Evolutionary conservation across 1,284 basidiomycete genomes (phyloP), one percentile per base, ranked within the genome.

Genomic region (Chiua sp.): DNA sequence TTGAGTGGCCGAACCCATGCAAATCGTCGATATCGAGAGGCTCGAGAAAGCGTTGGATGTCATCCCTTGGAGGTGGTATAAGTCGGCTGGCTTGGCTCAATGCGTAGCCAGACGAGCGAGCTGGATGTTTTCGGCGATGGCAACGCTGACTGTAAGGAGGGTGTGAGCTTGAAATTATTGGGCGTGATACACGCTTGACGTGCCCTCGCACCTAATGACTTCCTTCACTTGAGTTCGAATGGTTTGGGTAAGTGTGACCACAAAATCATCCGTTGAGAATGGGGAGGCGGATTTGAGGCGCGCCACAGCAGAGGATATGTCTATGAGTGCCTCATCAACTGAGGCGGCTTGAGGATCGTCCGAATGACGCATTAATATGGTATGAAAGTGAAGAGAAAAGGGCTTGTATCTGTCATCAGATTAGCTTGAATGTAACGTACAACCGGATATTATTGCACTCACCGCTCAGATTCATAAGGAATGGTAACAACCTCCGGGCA

Each of bases 291-390:
- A 68, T 50, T 70, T 73, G 18, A 82, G 77, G 61, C 80, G 80
- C 44, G 72, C 82, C 47, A 93, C 85, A 0, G 85, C 84, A 12
- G 78, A 84, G 0, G 93, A 91, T 7, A 96, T 93, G 59, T 98
- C 96, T 61, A 98, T 86, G 13, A 98, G 82, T 1, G 95, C 96
- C 74, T 99, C 97, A 66, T 99, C 97, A 2, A 99, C 92, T 8
- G 94, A 97, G 2, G 98, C 96, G 1, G 96, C 96, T 77, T 98
- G 91, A 6, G 98, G 81, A 64, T 96, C 93, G 68, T 98, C 95
- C 7, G 94, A 92, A 68, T 94, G 88, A 0, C 83, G 80, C 84
- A 98, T 92, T 23, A 99, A 81, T 56, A 98, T 91, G 2, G 93
- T 93, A 76, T 99, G 99, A 72, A 98, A 98, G 39, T 91, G 84